These are phyloP conservation scores for Russula vinacea DNA, from an alignment of 768 basidiomycete genomes.

Conservation along the genomic window DNA sequence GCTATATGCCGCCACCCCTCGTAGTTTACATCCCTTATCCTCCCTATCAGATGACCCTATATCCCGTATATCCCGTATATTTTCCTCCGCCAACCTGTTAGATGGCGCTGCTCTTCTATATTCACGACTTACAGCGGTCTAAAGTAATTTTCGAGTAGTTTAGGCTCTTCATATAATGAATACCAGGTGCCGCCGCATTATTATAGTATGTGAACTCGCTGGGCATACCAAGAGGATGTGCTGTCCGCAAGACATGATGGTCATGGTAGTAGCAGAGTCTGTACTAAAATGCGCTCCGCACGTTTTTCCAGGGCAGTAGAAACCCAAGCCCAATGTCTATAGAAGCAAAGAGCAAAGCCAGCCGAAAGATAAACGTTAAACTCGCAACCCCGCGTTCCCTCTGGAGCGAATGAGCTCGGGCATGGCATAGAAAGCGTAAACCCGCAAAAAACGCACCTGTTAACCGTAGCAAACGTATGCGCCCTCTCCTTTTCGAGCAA, in stretches of 20 bases:
- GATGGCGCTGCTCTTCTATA: neutral
- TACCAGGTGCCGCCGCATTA: neutral
- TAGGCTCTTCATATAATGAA: neutral
- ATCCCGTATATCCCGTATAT: neutral
- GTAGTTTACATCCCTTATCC: constrained; percentile 3
- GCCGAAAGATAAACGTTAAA: neutral
- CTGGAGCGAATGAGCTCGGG: neutral
- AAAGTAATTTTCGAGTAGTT: neutral
- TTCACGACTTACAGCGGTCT: neutral
- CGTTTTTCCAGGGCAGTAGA: neutral
- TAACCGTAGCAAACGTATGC: constrained; percentile 71
- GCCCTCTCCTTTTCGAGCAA: constrained; percentile 58
- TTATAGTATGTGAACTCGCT: no score
- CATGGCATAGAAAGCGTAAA: neutral
- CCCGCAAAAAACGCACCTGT: constrained; percentile 53
- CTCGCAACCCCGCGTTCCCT: constrained; percentile 26
- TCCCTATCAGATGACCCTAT: constrained; percentile 9
- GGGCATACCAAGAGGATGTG: neutral
- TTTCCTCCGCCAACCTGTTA: neutral
- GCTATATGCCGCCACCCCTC: neutral
- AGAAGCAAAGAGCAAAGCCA: neutral
- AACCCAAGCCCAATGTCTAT: neutral
- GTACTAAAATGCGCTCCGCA: neutral
- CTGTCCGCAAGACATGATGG: neutral
- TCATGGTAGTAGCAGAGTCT: neutral